Conservation (phyloP, 1,284 basidiomycete genomes). For the Ustilago hordei region DNA sequence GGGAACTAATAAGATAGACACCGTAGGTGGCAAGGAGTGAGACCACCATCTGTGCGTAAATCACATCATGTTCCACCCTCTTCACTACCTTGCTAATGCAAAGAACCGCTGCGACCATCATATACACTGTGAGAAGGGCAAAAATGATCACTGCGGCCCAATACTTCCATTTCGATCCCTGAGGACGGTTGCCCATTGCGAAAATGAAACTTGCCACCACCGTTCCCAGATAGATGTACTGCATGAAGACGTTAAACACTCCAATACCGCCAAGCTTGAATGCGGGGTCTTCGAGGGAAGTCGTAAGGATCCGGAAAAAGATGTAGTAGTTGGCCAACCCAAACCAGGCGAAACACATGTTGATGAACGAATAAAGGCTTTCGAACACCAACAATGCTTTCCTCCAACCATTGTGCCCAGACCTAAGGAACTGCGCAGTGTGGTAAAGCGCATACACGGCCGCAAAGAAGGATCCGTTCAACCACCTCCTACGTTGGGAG, state of each 20-base stretch:
- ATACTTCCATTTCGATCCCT: conserved; percentile 90
- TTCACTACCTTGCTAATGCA: conserved; percentile 57
- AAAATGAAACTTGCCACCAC: conserved; percentile 91
- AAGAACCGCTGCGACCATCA: conserved; percentile 72
- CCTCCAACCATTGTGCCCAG: conserved; percentile 83
- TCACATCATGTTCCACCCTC: conserved; percentile 73
- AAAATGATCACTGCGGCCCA: conserved; percentile 81
- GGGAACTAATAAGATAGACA: conserved; percentile 71
- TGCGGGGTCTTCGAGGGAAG: conserved; percentile 81
- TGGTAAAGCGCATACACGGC: conserved; percentile 76
- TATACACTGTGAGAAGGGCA: conserved; percentile 83
- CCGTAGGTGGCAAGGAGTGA: conserved; percentile 88
- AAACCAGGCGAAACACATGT: conserved; percentile 93
- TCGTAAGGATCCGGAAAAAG: conserved; percentile 93
- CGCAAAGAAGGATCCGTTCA: conserved; percentile 91
- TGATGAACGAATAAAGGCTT: conserved; percentile 87
- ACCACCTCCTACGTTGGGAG: conserved; percentile 88
- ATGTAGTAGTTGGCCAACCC: conserved; percentile 89
- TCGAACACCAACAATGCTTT: conserved; percentile 83
- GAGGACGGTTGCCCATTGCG: conserved; percentile 95
- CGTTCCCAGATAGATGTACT: conserved; percentile 87
- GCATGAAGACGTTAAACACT: conserved; percentile 81
- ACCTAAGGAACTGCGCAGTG: conserved; percentile 83
- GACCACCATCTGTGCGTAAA: conserved; percentile 81
- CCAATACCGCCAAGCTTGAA: conserved; percentile 80